A percentile compares a stretch with the other conserved stretches of the same genome.
These are phyloP conservation scores for Yarrowia sp. DNA, from an alignment of 805 yeast genomes.

Conservation along the genomic window DNA sequence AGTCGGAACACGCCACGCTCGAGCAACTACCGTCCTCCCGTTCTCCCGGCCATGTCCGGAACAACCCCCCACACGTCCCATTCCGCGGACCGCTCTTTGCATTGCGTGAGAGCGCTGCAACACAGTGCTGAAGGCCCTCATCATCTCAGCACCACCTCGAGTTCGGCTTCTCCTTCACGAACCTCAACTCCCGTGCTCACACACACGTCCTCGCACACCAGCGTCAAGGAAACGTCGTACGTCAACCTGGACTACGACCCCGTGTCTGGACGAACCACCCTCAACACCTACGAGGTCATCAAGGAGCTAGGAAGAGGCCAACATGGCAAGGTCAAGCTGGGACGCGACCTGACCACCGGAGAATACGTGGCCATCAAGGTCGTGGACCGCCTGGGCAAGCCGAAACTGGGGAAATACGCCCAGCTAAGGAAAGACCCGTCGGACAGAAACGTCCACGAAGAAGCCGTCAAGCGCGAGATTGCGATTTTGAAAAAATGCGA, in stretches of 20 bases:
- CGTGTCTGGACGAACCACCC: constrained; percentile 73
- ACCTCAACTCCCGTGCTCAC: background rate
- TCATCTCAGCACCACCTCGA: constrained; percentile 1
- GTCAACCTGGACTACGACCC: constrained; percentile 91
- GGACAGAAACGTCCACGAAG: constrained; percentile 58
- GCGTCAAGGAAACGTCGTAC: constrained; percentile 81
- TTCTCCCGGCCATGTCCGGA: constrained; percentile 1
- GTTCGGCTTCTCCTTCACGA: constrained; percentile 12
- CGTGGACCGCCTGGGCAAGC: constrained; percentile 74
- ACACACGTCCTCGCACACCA: constrained; percentile 29
- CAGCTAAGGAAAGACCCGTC: constrained; percentile 15
- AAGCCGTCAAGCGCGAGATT: constrained; percentile 81
- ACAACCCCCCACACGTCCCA: background rate
- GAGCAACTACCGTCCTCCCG: background rate
- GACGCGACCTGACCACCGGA: constrained; percentile 66
- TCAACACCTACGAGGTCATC: constrained; percentile 89
- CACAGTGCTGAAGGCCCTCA: no score
- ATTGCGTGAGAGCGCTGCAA: background rate
- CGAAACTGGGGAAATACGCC: constrained; percentile 58
- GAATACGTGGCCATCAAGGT: constrained; percentile 89
- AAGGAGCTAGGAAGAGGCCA: constrained; percentile 94
- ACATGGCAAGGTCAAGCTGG: constrained; percentile 97
- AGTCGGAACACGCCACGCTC: background rate
- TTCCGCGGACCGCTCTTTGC: constrained; percentile 2
- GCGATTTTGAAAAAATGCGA: constrained; percentile 91